Evolutionary conservation across 192 early-diverging fungal genomes (phyloP), one percentile per base, ranked within the genome.

Genomic region (Kickxella alabastrina): DNA sequence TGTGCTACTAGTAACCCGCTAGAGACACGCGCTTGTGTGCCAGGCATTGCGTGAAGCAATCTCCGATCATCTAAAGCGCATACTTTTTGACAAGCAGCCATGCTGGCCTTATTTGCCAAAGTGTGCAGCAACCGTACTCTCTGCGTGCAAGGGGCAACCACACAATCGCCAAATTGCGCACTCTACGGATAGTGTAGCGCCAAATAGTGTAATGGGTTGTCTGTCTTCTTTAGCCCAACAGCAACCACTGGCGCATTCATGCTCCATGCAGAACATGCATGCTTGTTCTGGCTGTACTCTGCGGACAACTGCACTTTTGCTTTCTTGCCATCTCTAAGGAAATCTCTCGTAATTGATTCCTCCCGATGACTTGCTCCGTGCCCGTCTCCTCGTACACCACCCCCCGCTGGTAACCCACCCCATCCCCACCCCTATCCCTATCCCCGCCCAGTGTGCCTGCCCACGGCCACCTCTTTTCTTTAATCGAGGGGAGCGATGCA

Each of bases 321-420:
- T 49, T 29, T 13, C 43, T 28, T 17, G 34, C 19, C 23, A 21
- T 23, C 44, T 28, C 15, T 25, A 17, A 28, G 19, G 27, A 26
- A 26, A 46, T 25, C 44, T 46, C 32, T 32, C 27, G 32, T 46
- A 46, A 46, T 46, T 46, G 44, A 46, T 46, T 28, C 15, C 44
- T 46, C 18, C n/a, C 10, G 44, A 28, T 46, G 44, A 46, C 44
- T 46, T 46, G 28, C 27, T 46, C 44, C 27, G 27, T 27, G 14
- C 4, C 44, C 44, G 17, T 28, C 9, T 46, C 8, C 32, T n/a
- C 36, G 17, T 3, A 10, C 36, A 3, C 14, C 17, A 5, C 44
- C 44, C 39, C 44, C 44, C 32, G 44, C 27, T 46, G 4, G 26
- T 32, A 46, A 46, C 44, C 44, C 44, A n/a, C n/a, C n/a, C n/a